These are phyloP conservation scores for Botrytis galanthina DNA, from an alignment of 2,329 filamentous ascomycete genomes.

Conservation along the genomic window DNA sequence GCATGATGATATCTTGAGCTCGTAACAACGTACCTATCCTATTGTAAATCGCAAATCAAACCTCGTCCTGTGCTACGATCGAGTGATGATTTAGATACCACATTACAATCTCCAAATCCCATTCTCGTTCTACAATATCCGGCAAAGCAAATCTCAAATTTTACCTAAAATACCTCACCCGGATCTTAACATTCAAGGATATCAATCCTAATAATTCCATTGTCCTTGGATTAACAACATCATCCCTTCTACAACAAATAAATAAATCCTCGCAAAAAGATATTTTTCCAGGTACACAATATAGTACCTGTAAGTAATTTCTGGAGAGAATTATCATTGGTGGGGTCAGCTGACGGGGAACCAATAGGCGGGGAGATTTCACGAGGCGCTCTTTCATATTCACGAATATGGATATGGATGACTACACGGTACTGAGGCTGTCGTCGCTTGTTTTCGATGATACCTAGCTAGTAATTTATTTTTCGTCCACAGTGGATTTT, in stretches of 20 bases:
- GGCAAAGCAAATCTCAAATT: background rate
- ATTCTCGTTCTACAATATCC: background rate
- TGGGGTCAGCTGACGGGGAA: background rate
- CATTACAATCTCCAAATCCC: background rate
- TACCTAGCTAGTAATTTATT: background rate
- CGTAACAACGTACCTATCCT: background rate
- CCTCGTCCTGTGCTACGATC: background rate
- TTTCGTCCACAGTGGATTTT: background rate
- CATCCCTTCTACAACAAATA: accelerated
- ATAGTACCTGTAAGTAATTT: background rate
- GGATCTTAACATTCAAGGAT: background rate
- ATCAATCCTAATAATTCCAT: background rate
- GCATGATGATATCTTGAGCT: background rate
- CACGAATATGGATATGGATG: background rate
- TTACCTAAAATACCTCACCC: background rate
- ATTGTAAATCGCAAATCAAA: background rate
- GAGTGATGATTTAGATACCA: background rate
- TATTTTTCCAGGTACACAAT: background rate
- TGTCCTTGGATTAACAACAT: accelerated
- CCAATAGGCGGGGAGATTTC: background rate
- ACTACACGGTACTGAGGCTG: background rate
- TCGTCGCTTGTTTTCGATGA: background rate
- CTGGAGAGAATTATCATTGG: background rate
- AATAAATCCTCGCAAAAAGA: background rate
- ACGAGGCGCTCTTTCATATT: background rate